These are phyloP conservation scores for Aspergillus costaricaensis DNA, from an alignment of 2,329 filamentous ascomycete species.

Conservation along the genomic window DNA sequence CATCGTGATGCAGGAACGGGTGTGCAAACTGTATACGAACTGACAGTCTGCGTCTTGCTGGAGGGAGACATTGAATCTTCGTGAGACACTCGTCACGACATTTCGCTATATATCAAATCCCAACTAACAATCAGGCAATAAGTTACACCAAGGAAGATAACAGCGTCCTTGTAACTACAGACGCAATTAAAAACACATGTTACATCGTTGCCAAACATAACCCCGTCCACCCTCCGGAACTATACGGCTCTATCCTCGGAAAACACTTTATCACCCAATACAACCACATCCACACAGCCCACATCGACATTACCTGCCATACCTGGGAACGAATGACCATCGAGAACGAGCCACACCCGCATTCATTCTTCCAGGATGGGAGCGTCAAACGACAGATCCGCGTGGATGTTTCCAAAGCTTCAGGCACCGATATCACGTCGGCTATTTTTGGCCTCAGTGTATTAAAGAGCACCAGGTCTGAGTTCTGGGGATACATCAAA, in stretches of 20 bases:
- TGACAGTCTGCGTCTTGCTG: background rate
- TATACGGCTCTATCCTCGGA: background rate
- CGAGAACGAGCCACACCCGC: background rate
- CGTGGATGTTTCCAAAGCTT: background rate
- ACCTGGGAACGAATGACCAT: background rate
- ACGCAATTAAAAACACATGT: background rate
- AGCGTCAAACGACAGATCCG: background rate
- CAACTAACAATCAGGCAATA: background rate
- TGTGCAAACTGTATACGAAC: background rate
- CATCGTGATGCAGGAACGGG: background rate
- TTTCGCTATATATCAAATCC: no score
- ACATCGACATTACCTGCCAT: background rate
- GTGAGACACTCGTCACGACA: background rate
- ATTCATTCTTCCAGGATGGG: background rate
- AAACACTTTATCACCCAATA: background rate
- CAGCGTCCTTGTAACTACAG: background rate
- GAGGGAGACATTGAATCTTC: background rate
- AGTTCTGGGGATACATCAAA: background rate
- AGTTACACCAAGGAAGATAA: background rate
- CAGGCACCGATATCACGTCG: background rate
- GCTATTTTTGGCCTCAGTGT: background rate
- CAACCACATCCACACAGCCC: background rate
- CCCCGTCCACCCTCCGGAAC: background rate
- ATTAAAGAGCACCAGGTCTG: background rate
- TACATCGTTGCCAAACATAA: background rate